Evolutionary conservation across 2,329 filamentous ascomycete species (phyloP), one percentile per base, ranked within the genome.

Genomic region (Calonectria pseudoturangicola): DNA sequence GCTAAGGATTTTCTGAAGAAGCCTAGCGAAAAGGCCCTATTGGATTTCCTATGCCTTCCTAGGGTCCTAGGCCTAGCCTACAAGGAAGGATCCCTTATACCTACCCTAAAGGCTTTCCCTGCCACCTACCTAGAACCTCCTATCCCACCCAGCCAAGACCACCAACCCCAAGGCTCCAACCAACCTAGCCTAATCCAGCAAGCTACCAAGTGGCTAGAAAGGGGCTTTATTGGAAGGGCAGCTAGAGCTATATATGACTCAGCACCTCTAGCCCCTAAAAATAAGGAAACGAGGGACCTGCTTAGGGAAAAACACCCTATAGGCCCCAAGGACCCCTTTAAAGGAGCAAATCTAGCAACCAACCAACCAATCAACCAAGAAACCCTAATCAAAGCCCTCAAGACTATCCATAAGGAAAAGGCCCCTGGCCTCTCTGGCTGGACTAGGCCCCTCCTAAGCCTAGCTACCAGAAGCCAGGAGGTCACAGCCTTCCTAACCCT

Each of bases 31-130:
- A 58, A 58, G 30, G 51, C 51, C 16, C 30, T 58, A 48, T 48
- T 48, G 9, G 18, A 48, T 48, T 48, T 48, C 45, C 45, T 48
- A 48, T 48, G 18, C n/a, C 51, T 58, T 36, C 51, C 51, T 36
- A 60, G 56, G 33, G n/a, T 60, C 33, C 36, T 60, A 60, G 56
- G 56, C 18, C 28, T 60, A 41, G 56, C 56, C 33, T 43, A 60
- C 10, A 41, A 60, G 36, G 56, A 25, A 33, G 39, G 15, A 27
- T 43, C 56, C 18, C 18, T 25, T 13, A 36, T 60, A 43, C n/a
- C 33, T 60, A 58, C 15, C 51, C 28, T 58, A 36, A 21, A 58
- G 15, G 28, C 51, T 21, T 30, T 25, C n/a, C 56, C 8, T 25
- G 25, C n/a, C 2, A 33, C 56, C 33, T 39, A 39, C 18, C 33